phyloP scores from a whole-genome alignment of 129 eudicot genomes.

The Deinandra increscens region DNA sequence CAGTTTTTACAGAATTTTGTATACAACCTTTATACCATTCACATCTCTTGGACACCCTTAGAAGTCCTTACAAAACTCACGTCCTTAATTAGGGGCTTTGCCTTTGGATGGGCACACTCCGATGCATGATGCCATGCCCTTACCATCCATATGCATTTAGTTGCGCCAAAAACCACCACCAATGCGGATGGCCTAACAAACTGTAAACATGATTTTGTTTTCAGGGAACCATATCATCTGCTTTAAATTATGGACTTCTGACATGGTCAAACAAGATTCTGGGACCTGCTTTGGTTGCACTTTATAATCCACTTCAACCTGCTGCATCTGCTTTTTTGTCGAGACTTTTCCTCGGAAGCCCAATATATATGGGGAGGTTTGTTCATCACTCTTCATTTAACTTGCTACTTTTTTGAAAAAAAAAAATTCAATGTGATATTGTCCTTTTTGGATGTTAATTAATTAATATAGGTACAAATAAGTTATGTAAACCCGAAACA shows the following conservation, averaged over 20 bases:
- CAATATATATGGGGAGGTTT: constrained; percentile 92
- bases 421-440: neutral
- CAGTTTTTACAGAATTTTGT: neutral
- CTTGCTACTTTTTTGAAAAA: neutral
- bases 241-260: constrained; percentile 77
- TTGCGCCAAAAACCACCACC: no score
- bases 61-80: no score
- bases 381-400: constrained; percentile 14
- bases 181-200: no score
- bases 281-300: constrained; percentile 91
- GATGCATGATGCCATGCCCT: no score
- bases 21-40: neutral
- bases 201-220: neutral
- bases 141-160: no score
- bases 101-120: no score
- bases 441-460: neutral
- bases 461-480: neutral
- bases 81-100: no score
- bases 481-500: neutral
- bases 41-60: no score
- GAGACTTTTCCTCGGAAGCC: constrained; percentile 87
- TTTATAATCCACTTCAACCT: constrained; percentile 93
- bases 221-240: constrained; percentile 93
- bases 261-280: constrained; percentile 93
- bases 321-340: constrained; percentile 94